Conservation (phyloP, 1,139 yeast species). For the Hansenula lynferdii region DNA sequence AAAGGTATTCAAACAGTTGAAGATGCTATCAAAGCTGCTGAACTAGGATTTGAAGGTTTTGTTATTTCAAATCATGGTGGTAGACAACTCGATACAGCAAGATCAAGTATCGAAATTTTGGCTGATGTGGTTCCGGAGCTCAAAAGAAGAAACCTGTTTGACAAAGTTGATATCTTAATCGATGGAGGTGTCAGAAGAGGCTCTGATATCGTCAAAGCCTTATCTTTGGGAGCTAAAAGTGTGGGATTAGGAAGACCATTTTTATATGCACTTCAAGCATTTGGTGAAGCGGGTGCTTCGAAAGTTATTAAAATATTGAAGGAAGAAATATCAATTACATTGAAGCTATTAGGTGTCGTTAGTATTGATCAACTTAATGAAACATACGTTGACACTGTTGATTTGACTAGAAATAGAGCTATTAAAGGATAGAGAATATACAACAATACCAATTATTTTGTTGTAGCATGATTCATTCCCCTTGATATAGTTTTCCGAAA, state of each 20-base stretch:
- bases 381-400: too few relatives aligned
- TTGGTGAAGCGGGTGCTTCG: constrained; percentile 52
- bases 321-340: constrained; percentile 50
- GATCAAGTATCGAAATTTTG: constrained; percentile 52
- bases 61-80: constrained; percentile 62
- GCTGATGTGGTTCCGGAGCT: constrained; percentile 49
- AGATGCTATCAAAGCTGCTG: constrained; percentile 45
- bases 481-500: too few relatives aligned
- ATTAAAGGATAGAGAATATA: too few relatives aligned
- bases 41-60: constrained; percentile 49
- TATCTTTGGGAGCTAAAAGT: constrained; percentile 63
- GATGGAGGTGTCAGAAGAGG: constrained; percentile 69
- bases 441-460: too few relatives aligned
- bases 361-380: too few relatives aligned
- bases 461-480: too few relatives aligned
- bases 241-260: constrained; percentile 64
- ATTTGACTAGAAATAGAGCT: too few relatives aligned
- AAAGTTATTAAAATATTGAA: constrained; percentile 49
- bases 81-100: constrained; percentile 53
- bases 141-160: constrained; percentile 33
- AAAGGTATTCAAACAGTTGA: constrained; percentile 57
- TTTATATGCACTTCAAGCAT: constrained; percentile 51
- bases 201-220: constrained; percentile 59
- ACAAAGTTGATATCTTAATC: constrained; percentile 43
- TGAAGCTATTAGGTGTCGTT: constrained; percentile 49